Evolutionary conservation across 768 basidiomycete species (phyloP), one percentile per base, ranked within the genome.

Genomic region (Boletus reticuloceps): DNA sequence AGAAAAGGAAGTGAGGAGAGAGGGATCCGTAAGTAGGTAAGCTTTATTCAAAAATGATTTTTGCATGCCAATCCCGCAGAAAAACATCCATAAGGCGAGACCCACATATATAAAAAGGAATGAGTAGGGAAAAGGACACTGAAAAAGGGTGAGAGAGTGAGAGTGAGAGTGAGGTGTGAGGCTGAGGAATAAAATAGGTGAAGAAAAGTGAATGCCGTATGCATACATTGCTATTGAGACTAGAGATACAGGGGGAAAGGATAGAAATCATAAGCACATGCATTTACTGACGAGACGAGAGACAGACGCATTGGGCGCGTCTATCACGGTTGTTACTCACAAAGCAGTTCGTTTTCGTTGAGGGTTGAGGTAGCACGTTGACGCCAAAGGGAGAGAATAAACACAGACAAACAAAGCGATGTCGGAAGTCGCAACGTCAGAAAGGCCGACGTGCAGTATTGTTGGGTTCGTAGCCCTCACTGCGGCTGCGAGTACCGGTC

Each of bases 401-500:
- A n/a, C n/a, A n/a, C n/a, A n/a, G n/a, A n/a, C 38, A 40, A 17
- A 37, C 27, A 43, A 29, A 39, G 20, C 20, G 20, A 2, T 20
- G 20, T 20, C 2, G 20, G 20, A 20, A 20, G 20, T 20, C 20
- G 20, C 20, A 13, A 38, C 27, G 1, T 63, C 47, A 71, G 51
- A 63, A 56, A 42, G 45, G 59, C 22, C 58, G 54, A n/a, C 56
- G 58, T 3, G 58, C 34, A 42, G 51, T 29, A 25, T 45, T 43
- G n/a, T n/a, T n/a, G n/a, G n/a, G n/a, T 20, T 70, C 61, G 31
- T 59, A 53, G 16, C 64, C 69, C 41, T 61, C 63, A 19, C 69
- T 70, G 25, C 63, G 69, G 46, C 71, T 70, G 27, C 71, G 63
- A 13, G 51, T 42, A 17, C 60, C 63, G 36, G 31, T 60, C 37